phyloP scores from a whole-genome alignment of 2,329 filamentous ascomycete genomes.

The Pezicula radicicola region DNA sequence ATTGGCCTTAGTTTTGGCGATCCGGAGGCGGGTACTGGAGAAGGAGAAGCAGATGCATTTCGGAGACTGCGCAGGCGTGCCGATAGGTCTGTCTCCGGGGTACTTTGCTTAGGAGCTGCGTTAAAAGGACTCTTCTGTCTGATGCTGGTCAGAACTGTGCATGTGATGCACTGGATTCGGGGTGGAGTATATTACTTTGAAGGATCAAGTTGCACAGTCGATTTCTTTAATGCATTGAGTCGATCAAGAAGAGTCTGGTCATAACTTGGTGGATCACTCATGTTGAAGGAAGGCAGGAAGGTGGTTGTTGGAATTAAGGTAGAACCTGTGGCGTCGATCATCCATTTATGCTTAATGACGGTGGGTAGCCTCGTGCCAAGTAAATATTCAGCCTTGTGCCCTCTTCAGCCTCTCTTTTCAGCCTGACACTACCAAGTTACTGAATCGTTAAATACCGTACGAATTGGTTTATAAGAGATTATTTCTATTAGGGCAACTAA shows the following conservation, averaged over 20 bases:
- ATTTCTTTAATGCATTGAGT: conserved; percentile 29
- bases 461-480: too few species aligned
- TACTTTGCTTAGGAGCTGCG: conserved; percentile 7
- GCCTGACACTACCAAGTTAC: too few species aligned
- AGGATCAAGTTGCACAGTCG: conserved; percentile 20
- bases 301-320: neutral
- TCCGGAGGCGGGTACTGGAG: conserved; percentile 8
- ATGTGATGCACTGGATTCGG: conserved; percentile 7
- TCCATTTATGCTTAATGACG: neutral
- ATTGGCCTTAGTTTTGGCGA: neutral
- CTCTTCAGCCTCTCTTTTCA: too few species aligned
- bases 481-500: too few species aligned
- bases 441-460: too few species aligned
- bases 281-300: conserved; percentile 6
- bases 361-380: too few species aligned
- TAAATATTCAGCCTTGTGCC: too few species aligned
- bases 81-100: conserved; percentile 23
- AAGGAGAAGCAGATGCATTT: conserved; percentile 18
- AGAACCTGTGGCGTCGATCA: neutral
- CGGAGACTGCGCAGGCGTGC: conserved; percentile 24
- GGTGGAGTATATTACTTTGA: conserved; percentile 16
- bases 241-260: conserved; percentile 26
- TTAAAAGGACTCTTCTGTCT: neutral
- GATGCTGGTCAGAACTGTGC: conserved; percentile 10
- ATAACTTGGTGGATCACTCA: conserved; percentile 24